phyloP scores from a whole-genome alignment of 129 eudicot species.

The Rutidosis leptorrhynchoides region DNA sequence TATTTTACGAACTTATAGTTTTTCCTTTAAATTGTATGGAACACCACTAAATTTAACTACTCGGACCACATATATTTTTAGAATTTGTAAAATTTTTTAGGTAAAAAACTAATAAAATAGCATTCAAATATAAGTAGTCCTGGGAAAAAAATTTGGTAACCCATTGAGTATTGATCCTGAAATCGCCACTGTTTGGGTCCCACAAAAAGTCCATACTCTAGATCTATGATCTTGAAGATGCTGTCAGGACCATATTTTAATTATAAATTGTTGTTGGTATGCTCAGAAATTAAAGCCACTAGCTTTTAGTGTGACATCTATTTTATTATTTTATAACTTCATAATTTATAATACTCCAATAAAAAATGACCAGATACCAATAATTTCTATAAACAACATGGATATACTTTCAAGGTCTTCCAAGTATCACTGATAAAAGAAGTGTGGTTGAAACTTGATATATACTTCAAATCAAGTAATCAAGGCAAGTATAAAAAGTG shows the following conservation, averaged over 20 bases:
- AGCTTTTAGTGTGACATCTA: not conserved
- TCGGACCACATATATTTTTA: no score
- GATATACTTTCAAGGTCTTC: slow-evolving; percentile 1
- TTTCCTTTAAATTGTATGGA: no score
- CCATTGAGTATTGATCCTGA: no score
- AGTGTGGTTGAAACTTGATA: slow-evolving; percentile 24
- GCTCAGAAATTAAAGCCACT: no score
- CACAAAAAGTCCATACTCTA: slow-evolving; percentile 13
- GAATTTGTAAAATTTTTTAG: no score
- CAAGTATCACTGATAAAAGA: slow-evolving; percentile 10
- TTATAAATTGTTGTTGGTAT: not conserved
- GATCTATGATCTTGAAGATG: slow-evolving; percentile 16
- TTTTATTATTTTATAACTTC: not conserved
- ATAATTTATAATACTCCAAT: no score
- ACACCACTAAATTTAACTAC: no score
- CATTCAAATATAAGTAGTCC: no score
- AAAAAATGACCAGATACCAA: not conserved
- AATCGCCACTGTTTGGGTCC: no score
- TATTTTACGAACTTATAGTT: no score
- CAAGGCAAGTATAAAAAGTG: slow-evolving; percentile 18
- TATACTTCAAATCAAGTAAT: not conserved
- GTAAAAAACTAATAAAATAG: no score
- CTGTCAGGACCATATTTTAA: not conserved
- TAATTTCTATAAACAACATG: slow-evolving; percentile 4
- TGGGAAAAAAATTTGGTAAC: no score